phyloP scores from a whole-genome alignment of 176 grass and related monocot genomes.

The maize (Zea mays) region Zm-B73-REFERENCE-NAM-5.0 NC_050100.1:213182001-213182500 shows the following conservation, averaged over 20 bases:
- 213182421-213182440: constrained; percentile 79
- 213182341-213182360: constrained; percentile 32
- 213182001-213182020: constrained; percentile 86
- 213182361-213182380: constrained; percentile 5
- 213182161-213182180: constrained; percentile 72
- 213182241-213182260: constrained; percentile 90
- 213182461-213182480: constrained; percentile 68
- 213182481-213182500: constrained; percentile 88
- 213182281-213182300: constrained; percentile 83
- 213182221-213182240: constrained; percentile 86
- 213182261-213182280: constrained; percentile 76
- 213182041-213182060: constrained; percentile 82
- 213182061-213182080: constrained; percentile 62
- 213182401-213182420: constrained; percentile 62
- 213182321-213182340: constrained; percentile 83
- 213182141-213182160: constrained; percentile 52
- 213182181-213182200: constrained; percentile 84
- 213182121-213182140: constrained; percentile 37
- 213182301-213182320: constrained; percentile 78
- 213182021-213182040: constrained; percentile 68
- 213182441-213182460: constrained; percentile 84
- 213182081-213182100: constrained; percentile 46
- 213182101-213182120: constrained; percentile 46
- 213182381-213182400: constrained; percentile 25
- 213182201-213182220: constrained; percentile 72